Percentiles rank a stretch among this genome's conserved stretches.
Evolutionary conservation across 2,329 filamentous ascomycete genomes (phyloP).

Genomic region (Calonectria honghensis): DNA sequence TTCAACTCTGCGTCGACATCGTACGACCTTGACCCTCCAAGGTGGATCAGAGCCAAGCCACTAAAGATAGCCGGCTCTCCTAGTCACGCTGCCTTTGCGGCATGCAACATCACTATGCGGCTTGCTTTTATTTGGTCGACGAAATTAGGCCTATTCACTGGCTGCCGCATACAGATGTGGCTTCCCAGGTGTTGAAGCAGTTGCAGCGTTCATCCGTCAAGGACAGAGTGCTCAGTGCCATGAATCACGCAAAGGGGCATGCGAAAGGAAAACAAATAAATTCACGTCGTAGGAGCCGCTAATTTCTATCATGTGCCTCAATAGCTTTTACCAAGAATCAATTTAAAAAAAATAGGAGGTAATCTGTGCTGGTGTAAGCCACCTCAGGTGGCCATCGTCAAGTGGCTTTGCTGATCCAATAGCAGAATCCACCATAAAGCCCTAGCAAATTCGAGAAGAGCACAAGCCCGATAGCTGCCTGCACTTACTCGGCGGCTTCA

Average conservation of each 20-base stretch:
- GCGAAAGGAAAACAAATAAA: neutral
- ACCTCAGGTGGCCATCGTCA: too few relatives aligned
- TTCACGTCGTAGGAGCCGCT: neutral
- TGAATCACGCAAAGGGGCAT: neutral
- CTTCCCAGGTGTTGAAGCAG: neutral
- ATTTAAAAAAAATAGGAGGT: too few relatives aligned
- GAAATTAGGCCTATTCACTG: neutral
- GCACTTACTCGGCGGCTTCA: too few relatives aligned
- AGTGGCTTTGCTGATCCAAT: too few relatives aligned
- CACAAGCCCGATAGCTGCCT: too few relatives aligned
- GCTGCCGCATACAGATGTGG: neutral
- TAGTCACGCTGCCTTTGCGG: neutral
- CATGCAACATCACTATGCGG: neutral
- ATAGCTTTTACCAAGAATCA: too few relatives aligned
- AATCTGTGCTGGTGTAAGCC: too few relatives aligned
- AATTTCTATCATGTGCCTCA: neutral
- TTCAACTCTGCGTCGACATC: neutral
- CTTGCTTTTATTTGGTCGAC: neutral
- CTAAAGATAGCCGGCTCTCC: neutral
- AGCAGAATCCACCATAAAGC: too few relatives aligned
- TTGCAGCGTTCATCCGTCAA: neutral
- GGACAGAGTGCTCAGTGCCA: neutral
- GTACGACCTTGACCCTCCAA: neutral
- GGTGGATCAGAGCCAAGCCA: neutral
- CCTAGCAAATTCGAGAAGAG: too few relatives aligned